Percentiles rank a stretch among this genome's conserved stretches.
Conservation (phyloP, 768 basidiomycete genomes). For the Cystobasidium ongulense region DNA sequence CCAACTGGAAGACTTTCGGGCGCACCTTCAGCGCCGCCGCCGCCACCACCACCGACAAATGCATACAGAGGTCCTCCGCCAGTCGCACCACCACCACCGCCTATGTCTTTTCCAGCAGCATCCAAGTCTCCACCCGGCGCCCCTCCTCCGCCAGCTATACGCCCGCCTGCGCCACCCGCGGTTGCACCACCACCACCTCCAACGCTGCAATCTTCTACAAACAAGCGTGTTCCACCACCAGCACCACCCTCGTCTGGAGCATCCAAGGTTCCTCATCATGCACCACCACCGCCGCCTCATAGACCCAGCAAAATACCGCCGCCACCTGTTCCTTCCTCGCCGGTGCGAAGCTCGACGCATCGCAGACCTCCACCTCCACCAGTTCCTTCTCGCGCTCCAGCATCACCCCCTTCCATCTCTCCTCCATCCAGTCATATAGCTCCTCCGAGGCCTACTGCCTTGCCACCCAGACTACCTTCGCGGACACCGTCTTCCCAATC, state of each 20-base stretch:
- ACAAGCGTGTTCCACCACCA: not conserved
- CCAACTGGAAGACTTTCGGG: not conserved
- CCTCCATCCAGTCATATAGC: slow-evolving; percentile 13
- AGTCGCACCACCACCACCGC: not conserved
- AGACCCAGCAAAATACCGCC: not conserved
- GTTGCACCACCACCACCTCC: not conserved
- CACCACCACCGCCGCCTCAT: slow-evolving; percentile 3
- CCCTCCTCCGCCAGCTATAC: not conserved
- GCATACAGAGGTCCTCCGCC: not conserved
- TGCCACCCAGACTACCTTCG: not conserved
- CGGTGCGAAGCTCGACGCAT: not conserved
- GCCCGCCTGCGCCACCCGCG: not conserved
- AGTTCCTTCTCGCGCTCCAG: not conserved
- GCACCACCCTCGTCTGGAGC: not conserved
- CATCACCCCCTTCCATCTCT: not conserved
- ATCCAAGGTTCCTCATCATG: not conserved
- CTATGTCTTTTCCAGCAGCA: not conserved
- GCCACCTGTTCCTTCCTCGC: slow-evolving; percentile 19
- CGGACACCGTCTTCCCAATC: not conserved
- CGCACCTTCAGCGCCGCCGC: not conserved
- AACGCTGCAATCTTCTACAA: not conserved
- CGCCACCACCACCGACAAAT: slow-evolving; percentile 21
- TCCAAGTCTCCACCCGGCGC: not conserved
- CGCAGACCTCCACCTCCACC: slow-evolving; percentile 21
- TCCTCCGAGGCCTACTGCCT: not conserved